Evolutionary conservation across 2,329 filamentous ascomycete species (phyloP).

Genomic region (Pseudocercospora eumusae): DNA sequence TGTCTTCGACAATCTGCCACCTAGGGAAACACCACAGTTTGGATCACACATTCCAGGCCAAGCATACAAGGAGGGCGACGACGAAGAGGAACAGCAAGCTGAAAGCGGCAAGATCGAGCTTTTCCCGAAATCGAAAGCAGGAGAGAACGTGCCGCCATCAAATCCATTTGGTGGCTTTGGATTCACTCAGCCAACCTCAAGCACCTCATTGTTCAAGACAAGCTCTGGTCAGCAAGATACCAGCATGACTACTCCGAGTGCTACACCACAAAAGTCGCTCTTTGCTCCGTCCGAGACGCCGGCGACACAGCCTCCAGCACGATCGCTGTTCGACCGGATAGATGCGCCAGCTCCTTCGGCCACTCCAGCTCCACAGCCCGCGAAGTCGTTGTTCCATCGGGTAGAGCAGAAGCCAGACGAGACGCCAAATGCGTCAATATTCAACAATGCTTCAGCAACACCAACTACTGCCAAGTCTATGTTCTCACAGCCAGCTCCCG

Average conservation of each 20-base stretch:
- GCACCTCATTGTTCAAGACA: constrained; percentile 18
- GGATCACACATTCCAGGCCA: constrained; percentile 26
- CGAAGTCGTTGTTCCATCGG: constrained; percentile 7
- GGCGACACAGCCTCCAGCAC: constrained; percentile 18
- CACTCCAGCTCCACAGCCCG: constrained; percentile 1
- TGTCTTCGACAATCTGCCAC: constrained; percentile 25
- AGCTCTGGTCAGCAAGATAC: constrained; percentile 29
- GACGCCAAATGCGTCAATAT: constrained; percentile 19
- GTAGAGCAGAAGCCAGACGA: constrained; percentile 13
- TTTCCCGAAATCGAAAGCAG: constrained; percentile 15
- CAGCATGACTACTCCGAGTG: constrained; percentile 33
- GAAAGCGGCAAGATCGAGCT: constrained; percentile 8
- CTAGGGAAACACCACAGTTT: constrained; percentile 23
- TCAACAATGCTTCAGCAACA: constrained; percentile 19
- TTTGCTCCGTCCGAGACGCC: constrained; percentile 19
- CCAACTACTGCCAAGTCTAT: constrained; percentile 20
- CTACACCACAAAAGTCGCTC: constrained; percentile 29
- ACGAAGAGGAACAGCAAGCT: constrained; percentile 16
- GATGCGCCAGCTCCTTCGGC: constrained; percentile 10
- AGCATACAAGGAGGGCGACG: constrained; percentile 23
- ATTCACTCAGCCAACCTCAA: constrained; percentile 13
- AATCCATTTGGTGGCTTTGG: constrained; percentile 16
- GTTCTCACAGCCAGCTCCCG: constrained; percentile 12
- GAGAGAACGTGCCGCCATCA: constrained; percentile 10
- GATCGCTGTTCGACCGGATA: constrained; percentile 27